These are phyloP conservation scores for Solanum arcanum DNA, from an alignment of 257 asterid species.

Conservation along the genomic window DNA sequence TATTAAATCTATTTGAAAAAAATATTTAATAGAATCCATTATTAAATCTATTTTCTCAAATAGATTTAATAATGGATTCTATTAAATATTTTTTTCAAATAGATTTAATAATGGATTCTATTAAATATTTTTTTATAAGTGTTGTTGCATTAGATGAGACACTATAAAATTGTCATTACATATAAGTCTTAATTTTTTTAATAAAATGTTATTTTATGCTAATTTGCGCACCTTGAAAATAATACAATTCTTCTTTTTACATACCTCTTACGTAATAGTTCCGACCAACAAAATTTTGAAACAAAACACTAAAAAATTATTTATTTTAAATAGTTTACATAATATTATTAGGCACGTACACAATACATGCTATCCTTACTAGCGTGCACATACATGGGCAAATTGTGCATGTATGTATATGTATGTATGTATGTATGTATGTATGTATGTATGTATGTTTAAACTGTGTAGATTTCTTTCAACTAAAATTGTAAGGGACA, in stretches of 20 bases:
- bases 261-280: too few relatives aligned
- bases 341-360: not conserved
- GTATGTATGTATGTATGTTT: too few relatives aligned
- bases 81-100: too few relatives aligned
- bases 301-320: too few relatives aligned
- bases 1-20: too few relatives aligned
- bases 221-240: not conserved
- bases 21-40: not conserved
- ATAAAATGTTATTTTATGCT: not conserved
- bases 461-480: too few relatives aligned
- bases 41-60: too few relatives aligned
- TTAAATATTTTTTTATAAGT: not conserved
- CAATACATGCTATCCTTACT: not conserved
- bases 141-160: not conserved
- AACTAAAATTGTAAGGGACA: too few relatives aligned
- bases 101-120: not conserved
- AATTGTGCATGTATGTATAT: too few relatives aligned
- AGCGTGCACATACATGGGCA: not conserved
- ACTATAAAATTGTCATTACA: not conserved
- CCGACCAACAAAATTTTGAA: not conserved
- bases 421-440: too few relatives aligned
- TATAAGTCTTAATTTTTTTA: not conserved
- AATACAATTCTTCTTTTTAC: too few relatives aligned
- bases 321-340: not conserved
- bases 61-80: not conserved